These are phyloP conservation scores for Phytophthora meadii DNA, from an alignment of 352 stramenopile genomes.

Conservation along the genomic window DNA sequence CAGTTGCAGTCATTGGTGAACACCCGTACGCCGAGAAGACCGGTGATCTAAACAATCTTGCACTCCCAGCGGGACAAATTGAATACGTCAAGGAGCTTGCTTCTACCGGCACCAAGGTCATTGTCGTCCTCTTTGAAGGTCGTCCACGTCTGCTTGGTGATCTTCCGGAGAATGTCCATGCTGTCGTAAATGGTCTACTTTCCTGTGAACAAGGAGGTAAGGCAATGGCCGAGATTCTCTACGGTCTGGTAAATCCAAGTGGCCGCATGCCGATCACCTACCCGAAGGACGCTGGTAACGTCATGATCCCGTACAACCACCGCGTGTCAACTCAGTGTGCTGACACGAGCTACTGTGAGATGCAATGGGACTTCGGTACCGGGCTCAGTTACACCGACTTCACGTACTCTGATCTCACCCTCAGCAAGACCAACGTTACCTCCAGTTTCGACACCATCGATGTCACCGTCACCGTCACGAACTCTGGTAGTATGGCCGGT, in stretches of 20 bases:
- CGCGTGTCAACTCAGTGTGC: conserved; percentile 51
- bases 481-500: conserved; percentile 54
- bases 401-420: conserved; percentile 46
- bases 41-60: conserved; percentile 77
- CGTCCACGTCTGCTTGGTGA: conserved; percentile 72
- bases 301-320: conserved; percentile 76
- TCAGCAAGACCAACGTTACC: conserved; percentile 72
- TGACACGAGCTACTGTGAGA: conserved; percentile 41
- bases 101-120: conserved; percentile 67
- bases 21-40: conserved; percentile 79
- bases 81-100: conserved; percentile 74
- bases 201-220: conserved; percentile 74
- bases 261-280: conserved; percentile 85
- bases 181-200: conserved; percentile 74
- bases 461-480: conserved; percentile 67
- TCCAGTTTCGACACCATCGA: conserved; percentile 35
- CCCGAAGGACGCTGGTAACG: conserved; percentile 56
- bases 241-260: conserved; percentile 78
- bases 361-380: conserved; percentile 68
- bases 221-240: conserved; percentile 83
- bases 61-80: conserved; percentile 65
- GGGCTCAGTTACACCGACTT: conserved; percentile 80
- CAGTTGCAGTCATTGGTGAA: conserved; percentile 79
- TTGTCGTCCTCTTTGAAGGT: conserved; percentile 77
- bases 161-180: conserved; percentile 56